These are phyloP conservation scores for Chamaecyparis obtusa DNA, from an alignment of 75 land plant genomes.

Conservation along the genomic window DNA sequence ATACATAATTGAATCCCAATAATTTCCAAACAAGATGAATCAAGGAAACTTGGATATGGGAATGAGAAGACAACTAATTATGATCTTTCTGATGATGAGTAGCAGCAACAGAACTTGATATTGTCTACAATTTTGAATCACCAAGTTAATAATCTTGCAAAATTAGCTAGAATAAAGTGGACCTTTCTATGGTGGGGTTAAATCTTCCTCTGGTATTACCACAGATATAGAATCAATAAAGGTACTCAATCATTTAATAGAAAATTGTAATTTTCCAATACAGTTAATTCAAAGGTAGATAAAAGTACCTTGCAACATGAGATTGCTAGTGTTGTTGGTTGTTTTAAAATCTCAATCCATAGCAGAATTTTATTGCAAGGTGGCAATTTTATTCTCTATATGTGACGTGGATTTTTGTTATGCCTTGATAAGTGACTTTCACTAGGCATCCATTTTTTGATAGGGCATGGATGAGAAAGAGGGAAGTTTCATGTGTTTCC, in stretches of 20 bases:
- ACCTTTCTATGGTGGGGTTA: not conserved
- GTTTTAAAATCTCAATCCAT: constrained; percentile 55
- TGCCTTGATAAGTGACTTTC: too few species aligned
- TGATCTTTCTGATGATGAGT: constrained; percentile 6
- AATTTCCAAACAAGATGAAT: too few species aligned
- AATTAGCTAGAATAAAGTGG: constrained; percentile 65
- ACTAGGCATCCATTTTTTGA: too few species aligned
- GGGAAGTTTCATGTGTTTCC: too few species aligned
- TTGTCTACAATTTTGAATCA: constrained; percentile 95
- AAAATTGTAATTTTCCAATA: constrained; percentile 71
- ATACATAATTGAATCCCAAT: too few species aligned
- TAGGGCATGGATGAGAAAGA: too few species aligned
- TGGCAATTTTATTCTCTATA: too few species aligned
- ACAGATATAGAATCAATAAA: constrained; percentile 11
- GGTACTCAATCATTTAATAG: constrained; percentile 15
- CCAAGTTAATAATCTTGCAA: constrained; percentile 83
- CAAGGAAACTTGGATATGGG: constrained; percentile 21
- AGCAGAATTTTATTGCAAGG: constrained; percentile 64
- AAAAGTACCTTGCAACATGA: constrained; percentile 82
- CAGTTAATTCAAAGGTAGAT: constrained; percentile 79
- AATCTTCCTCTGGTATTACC: not conserved
- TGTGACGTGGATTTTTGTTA: too few species aligned
- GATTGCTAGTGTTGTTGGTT: constrained; percentile 70
- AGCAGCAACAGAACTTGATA: constrained; percentile 67
- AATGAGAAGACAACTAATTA: constrained; percentile 15